Base-by-base conservation (phyloP, 2,329 filamentous ascomycete species). In the Colletotrichum sp. region DNA sequence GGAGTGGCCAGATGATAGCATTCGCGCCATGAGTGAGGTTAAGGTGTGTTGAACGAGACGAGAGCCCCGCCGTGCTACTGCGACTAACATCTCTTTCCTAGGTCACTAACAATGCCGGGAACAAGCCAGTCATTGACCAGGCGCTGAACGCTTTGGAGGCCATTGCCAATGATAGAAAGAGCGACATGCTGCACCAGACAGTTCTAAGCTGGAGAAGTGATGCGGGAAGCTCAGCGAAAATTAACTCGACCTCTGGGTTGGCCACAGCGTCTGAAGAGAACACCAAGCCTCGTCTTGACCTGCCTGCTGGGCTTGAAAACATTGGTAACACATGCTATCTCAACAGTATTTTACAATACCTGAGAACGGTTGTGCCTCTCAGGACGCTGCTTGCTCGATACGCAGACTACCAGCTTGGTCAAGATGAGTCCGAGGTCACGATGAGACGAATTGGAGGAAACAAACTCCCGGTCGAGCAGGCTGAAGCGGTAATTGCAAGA, bases 311-410 rank as follows among this genome's bases (percentile, higher is more conserved):
- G 0, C 89, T 98, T 7, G 91, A 93, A 77, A 99, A 98, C 79
- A 98, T 98, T 73, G 96, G 97, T 74, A 99, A 99, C 81, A 99
- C 97, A 0, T 99, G 97, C 83, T 99, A 99, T 81, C 89, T 99
- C 70, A 99, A 99, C 87, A 98, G 96, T 84, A 90, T 99, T 64
- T 88, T 99, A 12, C 97, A 99, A 80, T 98, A 98, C 82, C 94
- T 98, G 78, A 98, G 98, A 82, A 97, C 96, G 0, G 91, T 98
- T 71, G 93, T 92, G 76, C 92, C 95, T 3, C 88, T 98, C 34
- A 92, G 96, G 65, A 90, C 97, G 7, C 90, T 98, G 78, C 92
- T 98, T 4, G 87, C 97, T 73, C 88, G 95, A 65, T 95, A 95
- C 78, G 92, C 96, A 30, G 84, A 92, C 6, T 91, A 93, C 80